Evolutionary conservation across 2,329 filamentous ascomycete genomes (phyloP).

Genomic region (Phyllachora maydis): DNA sequence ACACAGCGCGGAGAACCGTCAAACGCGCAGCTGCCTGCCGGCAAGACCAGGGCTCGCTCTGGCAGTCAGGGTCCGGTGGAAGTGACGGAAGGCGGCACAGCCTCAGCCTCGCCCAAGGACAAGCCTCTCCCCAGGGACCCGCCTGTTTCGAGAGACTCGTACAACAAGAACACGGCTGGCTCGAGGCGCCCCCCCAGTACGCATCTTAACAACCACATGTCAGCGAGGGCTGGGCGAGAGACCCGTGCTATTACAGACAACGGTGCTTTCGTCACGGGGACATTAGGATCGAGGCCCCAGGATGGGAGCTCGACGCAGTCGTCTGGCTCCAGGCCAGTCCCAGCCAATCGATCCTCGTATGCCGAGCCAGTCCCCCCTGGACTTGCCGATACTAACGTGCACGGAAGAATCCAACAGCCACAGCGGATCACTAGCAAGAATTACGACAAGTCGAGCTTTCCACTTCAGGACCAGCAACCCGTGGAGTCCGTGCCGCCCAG

Average conservation of each 20-base stretch:
- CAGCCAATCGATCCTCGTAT: slow-evolving; percentile 47
- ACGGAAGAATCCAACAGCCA: slow-evolving; percentile 77
- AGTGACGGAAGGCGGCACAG: slow-evolving; percentile 9
- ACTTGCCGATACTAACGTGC: slow-evolving; percentile 71
- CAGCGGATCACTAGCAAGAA: slow-evolving; percentile 33
- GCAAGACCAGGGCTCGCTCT: slow-evolving; percentile 28
- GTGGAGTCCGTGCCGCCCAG: slow-evolving; percentile 35
- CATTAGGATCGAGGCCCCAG: slow-evolving; percentile 38
- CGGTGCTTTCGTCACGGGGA: slow-evolving; percentile 25
- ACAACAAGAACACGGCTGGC: slow-evolving; percentile 15
- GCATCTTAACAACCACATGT: slow-evolving; percentile 23
- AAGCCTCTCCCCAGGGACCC: slow-evolving; percentile 41
- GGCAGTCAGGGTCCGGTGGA: slow-evolving; percentile 31
- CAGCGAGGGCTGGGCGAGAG: slow-evolving; percentile 24
- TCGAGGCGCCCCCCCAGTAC: slow-evolving; percentile 24
- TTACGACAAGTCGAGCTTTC: slow-evolving; percentile 47
- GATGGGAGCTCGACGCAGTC: slow-evolving; percentile 69
- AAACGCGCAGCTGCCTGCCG: too few species aligned
- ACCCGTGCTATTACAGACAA: slow-evolving; percentile 33
- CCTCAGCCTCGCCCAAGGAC: slow-evolving; percentile 21
- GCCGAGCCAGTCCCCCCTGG: slow-evolving; percentile 75
- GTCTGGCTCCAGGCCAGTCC: slow-evolving; percentile 40
- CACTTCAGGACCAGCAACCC: slow-evolving; percentile 29
- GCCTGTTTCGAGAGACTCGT: slow-evolving; percentile 20
- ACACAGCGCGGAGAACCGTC: slow-evolving; percentile 50